A percentile compares a stretch with the other conserved stretches of the same genome.
Evolutionary conservation across 441 rosid species (phyloP).

Genomic region (Isatis lusitanica): DNA sequence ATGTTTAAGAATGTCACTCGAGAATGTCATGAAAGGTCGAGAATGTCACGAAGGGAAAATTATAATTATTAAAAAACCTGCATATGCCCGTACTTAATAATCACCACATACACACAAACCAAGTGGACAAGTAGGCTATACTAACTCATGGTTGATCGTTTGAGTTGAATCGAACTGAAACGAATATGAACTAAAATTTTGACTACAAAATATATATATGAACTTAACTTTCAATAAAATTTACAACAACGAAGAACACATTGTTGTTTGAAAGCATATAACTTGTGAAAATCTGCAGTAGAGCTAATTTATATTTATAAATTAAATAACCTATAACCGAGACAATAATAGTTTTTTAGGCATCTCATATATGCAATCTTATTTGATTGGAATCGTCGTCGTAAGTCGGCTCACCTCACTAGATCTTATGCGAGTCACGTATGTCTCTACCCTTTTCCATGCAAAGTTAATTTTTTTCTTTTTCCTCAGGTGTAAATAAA

Average conservation of each 20-base stretch:
- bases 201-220: neutral
- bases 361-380: neutral
- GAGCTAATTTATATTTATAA: neutral
- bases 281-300: neutral
- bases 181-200: neutral
- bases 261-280: neutral
- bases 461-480: neutral
- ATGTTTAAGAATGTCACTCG: constrained; percentile 32
- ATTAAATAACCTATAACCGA: neutral
- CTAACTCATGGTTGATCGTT: constrained; percentile 26
- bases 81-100: constrained; percentile 5
- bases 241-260: neutral
- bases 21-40: neutral
- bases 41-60: neutral
- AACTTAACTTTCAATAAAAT: neutral
- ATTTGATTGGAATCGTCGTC: neutral
- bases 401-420: neutral
- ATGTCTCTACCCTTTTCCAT: neutral
- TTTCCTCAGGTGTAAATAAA: neutral
- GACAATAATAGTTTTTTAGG: neutral
- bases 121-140: constrained; percentile 37
- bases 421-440: neutral
- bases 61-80: constrained; percentile 6
- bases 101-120: constrained; percentile 34
- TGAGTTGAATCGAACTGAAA: neutral